phyloP scores from a whole-genome alignment of 805 yeast genomes.

The Grigorovia jiainica region DNA sequence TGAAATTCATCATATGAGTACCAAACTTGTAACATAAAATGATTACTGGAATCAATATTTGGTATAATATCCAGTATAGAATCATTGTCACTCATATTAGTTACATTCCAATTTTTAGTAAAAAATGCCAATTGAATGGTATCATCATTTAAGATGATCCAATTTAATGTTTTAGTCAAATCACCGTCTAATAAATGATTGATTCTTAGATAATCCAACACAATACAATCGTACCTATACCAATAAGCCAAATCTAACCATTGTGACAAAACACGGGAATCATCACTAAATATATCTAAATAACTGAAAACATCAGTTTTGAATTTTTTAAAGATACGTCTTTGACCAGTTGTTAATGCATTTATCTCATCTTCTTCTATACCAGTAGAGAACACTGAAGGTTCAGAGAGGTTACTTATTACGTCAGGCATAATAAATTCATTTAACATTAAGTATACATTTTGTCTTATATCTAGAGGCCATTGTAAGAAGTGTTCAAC shows the following conservation, averaged over 20 bases:
- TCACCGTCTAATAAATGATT: slow-evolving; percentile 18
- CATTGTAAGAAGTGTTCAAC: slow-evolving; percentile 11
- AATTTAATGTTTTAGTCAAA: slow-evolving; percentile 16
- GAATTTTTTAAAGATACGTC: slow-evolving; percentile 8
- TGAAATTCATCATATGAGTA: slow-evolving; percentile 19
- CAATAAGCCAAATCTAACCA: slow-evolving; percentile 22
- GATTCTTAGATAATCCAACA: slow-evolving; percentile 22
- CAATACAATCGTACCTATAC: slow-evolving; percentile 24
- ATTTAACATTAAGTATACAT: slow-evolving; percentile 19
- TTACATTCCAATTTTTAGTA: slow-evolving; percentile 8
- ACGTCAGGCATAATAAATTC: slow-evolving; percentile 7
- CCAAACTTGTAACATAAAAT: slow-evolving; percentile 20
- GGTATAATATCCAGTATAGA: not conserved
- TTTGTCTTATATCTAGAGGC: slow-evolving; percentile 19
- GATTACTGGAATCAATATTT: not conserved
- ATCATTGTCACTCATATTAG: not conserved
- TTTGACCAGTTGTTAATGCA: not conserved
- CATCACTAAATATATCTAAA: slow-evolving; percentile 19
- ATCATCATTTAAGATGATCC: slow-evolving; percentile 14
- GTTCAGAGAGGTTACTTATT: not conserved
- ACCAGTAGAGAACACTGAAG: not conserved
- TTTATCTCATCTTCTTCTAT: not conserved
- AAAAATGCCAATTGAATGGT: slow-evolving; percentile 16
- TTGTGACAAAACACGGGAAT: slow-evolving; percentile 12
- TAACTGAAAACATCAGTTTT: slow-evolving; percentile 7